Evolutionary conservation across 352 stramenopile species (phyloP).

Genomic region (Blastocystis sp.): DNA sequence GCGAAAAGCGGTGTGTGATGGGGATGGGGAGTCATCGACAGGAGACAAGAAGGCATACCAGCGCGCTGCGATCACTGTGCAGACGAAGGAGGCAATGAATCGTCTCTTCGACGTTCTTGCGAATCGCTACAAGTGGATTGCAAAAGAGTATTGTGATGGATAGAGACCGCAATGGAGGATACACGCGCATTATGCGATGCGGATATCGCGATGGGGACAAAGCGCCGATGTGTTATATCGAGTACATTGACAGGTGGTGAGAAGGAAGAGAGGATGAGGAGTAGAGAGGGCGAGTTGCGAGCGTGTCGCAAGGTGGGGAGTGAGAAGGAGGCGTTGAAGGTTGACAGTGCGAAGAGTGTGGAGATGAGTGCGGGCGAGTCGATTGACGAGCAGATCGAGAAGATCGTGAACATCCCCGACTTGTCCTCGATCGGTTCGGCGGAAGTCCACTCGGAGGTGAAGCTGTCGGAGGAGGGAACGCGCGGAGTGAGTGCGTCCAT

Average conservation of each 20-base stretch:
- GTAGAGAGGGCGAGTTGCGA: conserved; percentile 42
- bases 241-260: conserved; percentile 81
- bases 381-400: conserved; percentile 42
- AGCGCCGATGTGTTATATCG: conserved; percentile 83
- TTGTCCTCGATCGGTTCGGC: neutral
- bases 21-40: conserved; percentile 22
- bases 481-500: too few relatives aligned
- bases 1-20: conserved; percentile 77
- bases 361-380: neutral
- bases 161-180: conserved; percentile 78
- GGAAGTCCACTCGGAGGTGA: neutral
- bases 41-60: conserved; percentile 75
- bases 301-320: conserved; percentile 57
- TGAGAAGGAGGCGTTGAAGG: conserved; percentile 64
- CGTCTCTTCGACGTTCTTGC: conserved; percentile 83
- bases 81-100: conserved; percentile 78
- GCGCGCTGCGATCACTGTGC: conserved; percentile 77
- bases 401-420: conserved; percentile 16
- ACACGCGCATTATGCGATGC: conserved; percentile 83
- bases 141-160: neutral
- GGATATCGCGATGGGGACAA: conserved; percentile 82
- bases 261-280: neutral
- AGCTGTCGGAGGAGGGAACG: neutral
- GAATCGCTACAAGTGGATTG: conserved; percentile 77
- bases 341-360: neutral